These are phyloP conservation scores for Pelomyxa schiedti DNA, from an alignment of 78 protist species.

Conservation along the genomic window DNA sequence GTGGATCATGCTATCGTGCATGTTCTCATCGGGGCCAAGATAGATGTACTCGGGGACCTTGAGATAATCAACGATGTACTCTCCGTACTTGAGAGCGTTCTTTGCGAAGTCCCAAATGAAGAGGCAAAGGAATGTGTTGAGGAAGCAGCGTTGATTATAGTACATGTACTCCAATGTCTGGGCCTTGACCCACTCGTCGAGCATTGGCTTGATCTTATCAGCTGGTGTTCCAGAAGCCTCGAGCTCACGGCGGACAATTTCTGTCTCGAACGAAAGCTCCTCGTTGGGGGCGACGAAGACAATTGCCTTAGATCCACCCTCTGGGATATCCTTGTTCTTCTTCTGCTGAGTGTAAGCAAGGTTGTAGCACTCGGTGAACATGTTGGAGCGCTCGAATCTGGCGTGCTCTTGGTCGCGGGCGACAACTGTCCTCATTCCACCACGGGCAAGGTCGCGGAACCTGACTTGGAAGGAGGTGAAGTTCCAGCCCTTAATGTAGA, in stretches of 20 bases:
- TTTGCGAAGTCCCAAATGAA: background rate
- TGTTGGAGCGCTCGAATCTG: constrained; percentile 23
- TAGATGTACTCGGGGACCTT: constrained; percentile 16
- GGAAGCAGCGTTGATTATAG: background rate
- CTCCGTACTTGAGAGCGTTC: background rate
- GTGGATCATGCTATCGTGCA: constrained; percentile 33
- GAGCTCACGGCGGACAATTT: constrained; percentile 50
- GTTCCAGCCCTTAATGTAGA: constrained; percentile 59
- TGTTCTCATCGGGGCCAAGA: constrained; percentile 49
- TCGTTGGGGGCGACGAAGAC: constrained; percentile 25
- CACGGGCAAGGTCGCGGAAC: constrained; percentile 77
- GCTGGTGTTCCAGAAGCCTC: constrained; percentile 42
- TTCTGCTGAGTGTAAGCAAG: constrained; percentile 76
- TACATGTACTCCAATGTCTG: background rate
- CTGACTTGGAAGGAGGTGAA: constrained; percentile 85
- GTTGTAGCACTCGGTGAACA: constrained; percentile 74
- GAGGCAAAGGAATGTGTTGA: background rate
- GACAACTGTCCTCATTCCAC: constrained; percentile 71
- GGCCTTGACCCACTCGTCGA: background rate
- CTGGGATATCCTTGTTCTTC: constrained; percentile 87
- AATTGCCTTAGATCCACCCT: constrained; percentile 80
- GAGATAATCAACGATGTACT: constrained; percentile 22
- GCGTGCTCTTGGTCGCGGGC: constrained; percentile 28
- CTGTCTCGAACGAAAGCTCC: constrained; percentile 14
- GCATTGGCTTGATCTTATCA: constrained; percentile 5